A percentile compares a stretch with the other conserved stretches of the same genome.
These are phyloP conservation scores for Coemansia javaensis DNA, from an alignment of 192 early-diverging fungal genomes.

Conservation along the genomic window DNA sequence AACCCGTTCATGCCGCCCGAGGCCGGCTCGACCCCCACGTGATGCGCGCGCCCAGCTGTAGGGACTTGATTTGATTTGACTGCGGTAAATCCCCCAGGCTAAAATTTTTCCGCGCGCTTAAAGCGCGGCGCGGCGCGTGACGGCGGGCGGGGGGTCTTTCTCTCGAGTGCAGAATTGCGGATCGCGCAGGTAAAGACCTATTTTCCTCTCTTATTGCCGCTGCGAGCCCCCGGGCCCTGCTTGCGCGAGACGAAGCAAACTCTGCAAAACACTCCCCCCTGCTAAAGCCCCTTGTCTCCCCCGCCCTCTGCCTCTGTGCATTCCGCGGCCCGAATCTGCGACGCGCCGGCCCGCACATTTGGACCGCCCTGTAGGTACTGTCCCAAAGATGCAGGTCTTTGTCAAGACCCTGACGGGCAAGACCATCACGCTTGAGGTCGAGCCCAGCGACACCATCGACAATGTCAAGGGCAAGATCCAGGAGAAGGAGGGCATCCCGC, in stretches of 20 bases:
- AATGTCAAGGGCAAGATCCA: conserved; percentile 83
- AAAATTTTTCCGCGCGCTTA: conserved; percentile 5
- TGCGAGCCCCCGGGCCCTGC: neutral
- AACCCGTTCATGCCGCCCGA: conserved; percentile 41
- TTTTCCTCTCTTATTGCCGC: conserved; percentile 11
- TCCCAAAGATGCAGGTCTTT: conserved; percentile 63
- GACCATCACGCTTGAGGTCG: conserved; percentile 85
- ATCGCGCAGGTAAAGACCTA: conserved; percentile 48
- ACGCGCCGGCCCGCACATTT: neutral
- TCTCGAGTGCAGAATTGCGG: conserved; percentile 53
- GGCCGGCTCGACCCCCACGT: neutral
- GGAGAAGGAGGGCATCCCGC: conserved; percentile 83
- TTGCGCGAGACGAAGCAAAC: conserved; percentile 49
- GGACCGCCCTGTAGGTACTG: conserved; percentile 1
- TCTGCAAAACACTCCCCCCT: conserved; percentile 17
- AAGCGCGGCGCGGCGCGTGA: conserved; percentile 11
- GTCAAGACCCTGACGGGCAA: conserved; percentile 85
- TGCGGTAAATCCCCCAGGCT: neutral
- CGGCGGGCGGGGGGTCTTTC: conserved; percentile 16
- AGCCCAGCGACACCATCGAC: conserved; percentile 78
- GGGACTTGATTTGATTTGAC: conserved; percentile 1
- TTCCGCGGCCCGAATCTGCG: neutral
- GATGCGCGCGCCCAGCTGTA: conserved; percentile 3
- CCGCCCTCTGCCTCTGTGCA: neutral
- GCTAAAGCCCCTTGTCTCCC: conserved; percentile 12